These are phyloP conservation scores for Pistacia integerrima DNA, from an alignment of 345 rosid species.

Conservation along the genomic window DNA sequence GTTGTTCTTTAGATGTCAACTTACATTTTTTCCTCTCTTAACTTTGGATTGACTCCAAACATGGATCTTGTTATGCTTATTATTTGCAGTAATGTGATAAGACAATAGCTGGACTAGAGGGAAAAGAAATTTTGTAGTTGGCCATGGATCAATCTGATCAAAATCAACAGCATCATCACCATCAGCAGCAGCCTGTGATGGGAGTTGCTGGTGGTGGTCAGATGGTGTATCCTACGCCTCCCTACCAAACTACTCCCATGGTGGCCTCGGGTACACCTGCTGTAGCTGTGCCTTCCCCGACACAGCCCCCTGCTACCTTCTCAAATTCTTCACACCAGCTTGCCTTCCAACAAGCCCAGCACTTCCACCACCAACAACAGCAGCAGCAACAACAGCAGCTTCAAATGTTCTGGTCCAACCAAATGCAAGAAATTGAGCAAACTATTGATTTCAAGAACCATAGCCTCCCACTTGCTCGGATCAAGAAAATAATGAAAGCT, in stretches of 20 bases:
- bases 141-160: constrained; percentile 63
- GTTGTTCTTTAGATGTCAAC: neutral
- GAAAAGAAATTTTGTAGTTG: neutral
- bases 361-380: constrained; percentile 53
- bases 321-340: constrained; percentile 37
- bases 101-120: constrained; percentile 15
- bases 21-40: neutral
- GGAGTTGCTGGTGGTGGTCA: constrained; percentile 48
- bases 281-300: constrained; percentile 35
- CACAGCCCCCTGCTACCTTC: constrained; percentile 26
- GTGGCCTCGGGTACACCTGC: constrained; percentile 55
- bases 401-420: constrained; percentile 57
- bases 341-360: constrained; percentile 58
- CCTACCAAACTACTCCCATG: constrained; percentile 50
- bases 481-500: constrained; percentile 69
- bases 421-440: constrained; percentile 60
- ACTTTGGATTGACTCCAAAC: neutral
- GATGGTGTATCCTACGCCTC: constrained; percentile 45
- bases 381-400: constrained; percentile 57
- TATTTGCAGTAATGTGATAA: constrained; percentile 25
- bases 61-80: constrained; percentile 12
- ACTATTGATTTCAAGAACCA: constrained; percentile 57
- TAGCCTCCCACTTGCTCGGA: constrained; percentile 57
- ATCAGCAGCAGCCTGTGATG: constrained; percentile 43
- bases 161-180: constrained; percentile 42